phyloP scores from a whole-genome alignment of 1,139 yeast species.

The Suhomyces wounanorum region DNA sequence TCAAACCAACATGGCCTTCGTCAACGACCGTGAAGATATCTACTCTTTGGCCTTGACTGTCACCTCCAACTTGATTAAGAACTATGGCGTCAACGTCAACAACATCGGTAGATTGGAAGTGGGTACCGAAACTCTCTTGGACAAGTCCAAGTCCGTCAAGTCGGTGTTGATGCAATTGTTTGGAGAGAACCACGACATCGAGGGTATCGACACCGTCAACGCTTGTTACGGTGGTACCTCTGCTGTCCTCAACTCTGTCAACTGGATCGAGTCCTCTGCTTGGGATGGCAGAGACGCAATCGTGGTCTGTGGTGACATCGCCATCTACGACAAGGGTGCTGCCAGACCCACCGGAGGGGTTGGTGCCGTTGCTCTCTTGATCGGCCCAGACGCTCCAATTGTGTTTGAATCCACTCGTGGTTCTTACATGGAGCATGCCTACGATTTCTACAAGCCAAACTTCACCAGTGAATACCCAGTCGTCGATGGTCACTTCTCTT shows the following conservation, averaged over 20 bases:
- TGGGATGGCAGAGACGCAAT: constrained; percentile 99
- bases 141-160: constrained; percentile 96
- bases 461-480: constrained; percentile 95
- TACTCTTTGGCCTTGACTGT: constrained; percentile 90
- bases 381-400: constrained; percentile 98
- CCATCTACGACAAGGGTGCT: constrained; percentile 94
- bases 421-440: constrained; percentile 92
- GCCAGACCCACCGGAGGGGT: constrained; percentile 99
- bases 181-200: constrained; percentile 85
- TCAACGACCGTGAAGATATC: constrained; percentile 95
- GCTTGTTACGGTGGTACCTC: constrained; percentile 99
- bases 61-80: constrained; percentile 69
- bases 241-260: constrained; percentile 88
- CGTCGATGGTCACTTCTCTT: constrained; percentile 96
- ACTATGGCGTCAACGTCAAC: constrained; percentile 79
- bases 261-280: constrained; percentile 94
- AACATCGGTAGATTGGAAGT: constrained; percentile 94
- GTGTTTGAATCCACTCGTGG: constrained; percentile 90
- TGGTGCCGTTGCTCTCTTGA: constrained; percentile 91
- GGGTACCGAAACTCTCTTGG: constrained; percentile 96
- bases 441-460: constrained; percentile 98
- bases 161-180: constrained; percentile 94
- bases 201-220: constrained; percentile 94
- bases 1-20: constrained; percentile 97
- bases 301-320: constrained; percentile 97